A percentile compares a stretch with the other conserved stretches of the same genome.
Evolutionary conservation across 2,329 filamentous ascomycete species (phyloP).

Genomic region (Monilinia fructigena): DNA sequence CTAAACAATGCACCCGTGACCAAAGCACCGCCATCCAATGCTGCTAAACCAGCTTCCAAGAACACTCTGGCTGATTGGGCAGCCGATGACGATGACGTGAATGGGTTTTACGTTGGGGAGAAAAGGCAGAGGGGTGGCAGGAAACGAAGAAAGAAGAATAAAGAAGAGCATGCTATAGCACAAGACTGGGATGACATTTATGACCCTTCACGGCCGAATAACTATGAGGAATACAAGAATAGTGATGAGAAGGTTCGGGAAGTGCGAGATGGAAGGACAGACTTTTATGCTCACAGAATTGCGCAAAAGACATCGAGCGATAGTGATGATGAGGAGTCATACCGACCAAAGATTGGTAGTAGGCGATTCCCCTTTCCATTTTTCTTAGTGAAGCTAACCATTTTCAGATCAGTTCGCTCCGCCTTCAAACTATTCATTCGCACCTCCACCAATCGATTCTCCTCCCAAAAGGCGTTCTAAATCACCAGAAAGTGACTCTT

Average conservation of each 20-base stretch:
- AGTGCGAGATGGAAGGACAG: conserved; percentile 82
- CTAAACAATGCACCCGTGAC: conserved; percentile 37
- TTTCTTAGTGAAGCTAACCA: conserved; percentile 26
- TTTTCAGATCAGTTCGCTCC: conserved; percentile 58
- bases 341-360: conserved; percentile 47
- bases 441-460: conserved; percentile 50
- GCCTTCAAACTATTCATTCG: conserved; percentile 55
- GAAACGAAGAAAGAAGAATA: conserved; percentile 67
- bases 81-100: conserved; percentile 75
- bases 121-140: conserved; percentile 71
- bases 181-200: conserved; percentile 91
- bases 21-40: conserved; percentile 37
- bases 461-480: conserved; percentile 47
- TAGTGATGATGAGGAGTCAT: conserved; percentile 45
- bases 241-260: conserved; percentile 82
- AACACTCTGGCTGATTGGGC: conserved; percentile 80
- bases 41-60: conserved; percentile 52
- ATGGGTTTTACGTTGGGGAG: conserved; percentile 57
- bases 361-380: conserved; percentile 34
- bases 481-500: conserved; percentile 26
- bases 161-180: conserved; percentile 57
- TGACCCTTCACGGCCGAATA: conserved; percentile 78
- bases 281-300: conserved; percentile 72
- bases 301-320: conserved; percentile 48
- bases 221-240: conserved; percentile 77